phyloP scores from a whole-genome alignment of 176 grass and related monocot species.

The Oryza rufipogon region DNA sequence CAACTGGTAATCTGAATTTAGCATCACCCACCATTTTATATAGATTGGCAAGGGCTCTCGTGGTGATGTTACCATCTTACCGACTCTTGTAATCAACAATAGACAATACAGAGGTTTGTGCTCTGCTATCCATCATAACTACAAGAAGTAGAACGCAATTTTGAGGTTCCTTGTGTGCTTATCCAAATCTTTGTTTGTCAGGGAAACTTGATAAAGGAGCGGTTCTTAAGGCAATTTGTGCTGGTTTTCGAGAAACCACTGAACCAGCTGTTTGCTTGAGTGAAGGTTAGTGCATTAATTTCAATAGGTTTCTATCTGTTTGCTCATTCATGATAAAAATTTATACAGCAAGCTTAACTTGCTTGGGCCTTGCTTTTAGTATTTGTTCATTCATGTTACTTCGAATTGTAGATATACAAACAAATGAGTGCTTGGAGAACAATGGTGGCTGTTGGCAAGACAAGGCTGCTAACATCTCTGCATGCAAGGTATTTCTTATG shows the following conservation, averaged over 20 bases:
- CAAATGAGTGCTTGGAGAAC: slow-evolving; percentile 95
- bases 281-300: slow-evolving; percentile 56
- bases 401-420: slow-evolving; percentile 74
- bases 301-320: neutral
- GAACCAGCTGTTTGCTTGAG: slow-evolving; percentile 82
- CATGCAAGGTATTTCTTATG: slow-evolving; percentile 80
- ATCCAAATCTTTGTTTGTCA: slow-evolving; percentile 36
- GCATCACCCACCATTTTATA: slow-evolving; percentile 12
- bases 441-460: slow-evolving; percentile 97
- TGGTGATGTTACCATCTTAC: slow-evolving; percentile 81
- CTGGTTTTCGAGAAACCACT: slow-evolving; percentile 73
- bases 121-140: slow-evolving; percentile 27
- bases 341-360: neutral
- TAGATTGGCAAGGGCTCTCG: slow-evolving; percentile 75
- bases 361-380: neutral
- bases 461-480: slow-evolving; percentile 82
- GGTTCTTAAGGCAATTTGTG: slow-evolving; percentile 79
- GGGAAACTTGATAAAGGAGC: slow-evolving; percentile 77
- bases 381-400: slow-evolving; percentile 2
- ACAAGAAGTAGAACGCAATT: neutral
- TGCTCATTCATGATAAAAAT: neutral
- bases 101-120: slow-evolving; percentile 77
- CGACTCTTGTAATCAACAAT: slow-evolving; percentile 82
- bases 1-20: slow-evolving; percentile 21
- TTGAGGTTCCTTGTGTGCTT: neutral